Conservation (phyloP, 2,329 filamentous ascomycete species). For the Trichoderma brevicompactum region DNA sequence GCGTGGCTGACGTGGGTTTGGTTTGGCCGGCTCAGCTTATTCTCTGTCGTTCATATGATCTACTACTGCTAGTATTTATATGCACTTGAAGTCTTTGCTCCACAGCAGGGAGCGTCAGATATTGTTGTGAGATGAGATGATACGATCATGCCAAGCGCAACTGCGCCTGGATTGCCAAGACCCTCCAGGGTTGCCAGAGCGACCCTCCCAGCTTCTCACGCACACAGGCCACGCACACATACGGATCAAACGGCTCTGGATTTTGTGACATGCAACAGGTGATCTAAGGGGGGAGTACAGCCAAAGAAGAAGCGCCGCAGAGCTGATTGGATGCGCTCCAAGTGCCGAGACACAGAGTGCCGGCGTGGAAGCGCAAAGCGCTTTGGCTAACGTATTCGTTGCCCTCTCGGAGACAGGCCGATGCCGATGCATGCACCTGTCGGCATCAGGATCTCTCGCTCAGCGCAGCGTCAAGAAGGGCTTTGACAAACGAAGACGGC, state of each 20-base stretch:
- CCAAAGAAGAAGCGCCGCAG: not conserved
- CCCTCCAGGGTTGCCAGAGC: slow-evolving; percentile 17
- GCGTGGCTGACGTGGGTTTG: not conserved
- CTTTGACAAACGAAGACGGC: no score
- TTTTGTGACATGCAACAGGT: slow-evolving; percentile 2
- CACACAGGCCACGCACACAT: slow-evolving; percentile 18
- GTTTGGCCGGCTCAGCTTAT: not conserved
- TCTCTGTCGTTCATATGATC: not conserved
- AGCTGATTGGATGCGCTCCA: not conserved
- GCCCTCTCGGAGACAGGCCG: no score
- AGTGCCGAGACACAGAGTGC: not conserved
- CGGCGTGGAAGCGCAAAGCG: not conserved
- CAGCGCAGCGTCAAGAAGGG: no score
- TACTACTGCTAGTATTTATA: no score
- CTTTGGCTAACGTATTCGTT: no score
- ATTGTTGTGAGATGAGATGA: not conserved
- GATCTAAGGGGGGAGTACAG: slow-evolving; percentile 7
- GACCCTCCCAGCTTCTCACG: slow-evolving; percentile 17
- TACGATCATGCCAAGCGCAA: slow-evolving; percentile 14
- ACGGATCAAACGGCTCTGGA: not conserved
- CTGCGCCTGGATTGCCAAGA: slow-evolving; percentile 14
- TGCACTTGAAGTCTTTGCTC: no score
- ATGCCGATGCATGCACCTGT: no score
- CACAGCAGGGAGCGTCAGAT: not conserved
- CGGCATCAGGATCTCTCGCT: no score